Conservation (phyloP, 345 rosid genomes). For the Populus alba region DNA sequence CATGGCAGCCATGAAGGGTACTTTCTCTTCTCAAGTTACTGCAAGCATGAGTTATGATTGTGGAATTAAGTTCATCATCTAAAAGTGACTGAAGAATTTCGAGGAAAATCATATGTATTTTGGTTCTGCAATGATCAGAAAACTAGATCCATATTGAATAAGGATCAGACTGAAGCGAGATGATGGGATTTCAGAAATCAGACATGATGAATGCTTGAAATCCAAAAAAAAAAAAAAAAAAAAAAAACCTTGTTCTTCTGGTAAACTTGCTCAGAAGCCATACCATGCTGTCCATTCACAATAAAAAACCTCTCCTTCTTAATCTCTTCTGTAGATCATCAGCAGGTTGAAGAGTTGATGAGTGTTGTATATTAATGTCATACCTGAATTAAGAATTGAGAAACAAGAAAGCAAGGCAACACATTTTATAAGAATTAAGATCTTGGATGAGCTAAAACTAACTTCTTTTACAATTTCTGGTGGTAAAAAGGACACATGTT, state of each 20-base stretch:
- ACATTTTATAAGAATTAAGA: too few species aligned
- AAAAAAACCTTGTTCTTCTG: slow-evolving; percentile 40
- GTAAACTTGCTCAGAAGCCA: slow-evolving; percentile 36
- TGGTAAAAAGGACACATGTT: too few species aligned
- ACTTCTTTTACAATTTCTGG: too few species aligned
- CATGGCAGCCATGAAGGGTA: background rate
- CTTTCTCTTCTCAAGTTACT: background rate
- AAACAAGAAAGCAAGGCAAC: too few species aligned
- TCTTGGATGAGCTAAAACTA: too few species aligned
- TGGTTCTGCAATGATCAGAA: background rate
- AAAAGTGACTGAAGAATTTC: background rate
- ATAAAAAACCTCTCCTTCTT: slow-evolving; percentile 80
- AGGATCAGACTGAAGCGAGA: background rate
- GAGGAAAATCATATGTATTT: background rate
- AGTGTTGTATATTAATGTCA: slow-evolving; percentile 58
- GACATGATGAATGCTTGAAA: background rate
- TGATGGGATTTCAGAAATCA: background rate
- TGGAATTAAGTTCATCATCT: background rate
- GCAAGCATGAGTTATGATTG: background rate
- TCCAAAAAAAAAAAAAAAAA: background rate
- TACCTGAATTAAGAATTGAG: too few species aligned
- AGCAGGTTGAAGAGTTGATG: slow-evolving; percentile 68
- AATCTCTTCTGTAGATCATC: slow-evolving; percentile 76
- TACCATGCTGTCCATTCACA: slow-evolving; percentile 37
- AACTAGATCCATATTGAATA: background rate